phyloP scores from a whole-genome alignment of 1,139 yeast genomes.

The Zhuliangozyma blackwelliae region DNA sequence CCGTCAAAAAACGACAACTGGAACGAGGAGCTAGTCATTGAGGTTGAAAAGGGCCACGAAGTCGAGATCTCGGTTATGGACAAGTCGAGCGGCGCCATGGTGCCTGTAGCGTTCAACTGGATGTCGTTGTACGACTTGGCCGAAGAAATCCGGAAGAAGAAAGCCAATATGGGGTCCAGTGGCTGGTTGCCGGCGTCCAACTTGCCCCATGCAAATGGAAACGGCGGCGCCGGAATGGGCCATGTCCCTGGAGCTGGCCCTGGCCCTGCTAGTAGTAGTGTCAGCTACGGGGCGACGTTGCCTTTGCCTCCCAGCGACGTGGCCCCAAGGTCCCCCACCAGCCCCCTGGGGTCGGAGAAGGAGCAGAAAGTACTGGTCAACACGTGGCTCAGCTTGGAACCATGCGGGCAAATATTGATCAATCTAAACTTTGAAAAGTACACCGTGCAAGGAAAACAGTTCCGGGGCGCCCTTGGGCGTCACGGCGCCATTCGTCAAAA shows the following conservation, averaged over 20 bases:
- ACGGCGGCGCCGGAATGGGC: not conserved
- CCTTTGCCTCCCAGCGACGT: conserved; percentile 4
- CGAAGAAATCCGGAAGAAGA: conserved; percentile 89
- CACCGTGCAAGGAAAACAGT: conserved; percentile 49
- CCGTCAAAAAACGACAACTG: conserved; percentile 76
- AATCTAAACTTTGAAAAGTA: conserved; percentile 75
- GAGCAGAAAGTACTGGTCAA: conserved; percentile 39
- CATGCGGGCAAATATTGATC: conserved; percentile 83
- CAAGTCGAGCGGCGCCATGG: conserved; percentile 48
- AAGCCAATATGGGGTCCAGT: conserved; percentile 66
- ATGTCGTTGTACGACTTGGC: conserved; percentile 83
- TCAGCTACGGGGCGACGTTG: conserved; percentile 5
- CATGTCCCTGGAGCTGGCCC: conserved; percentile 2
- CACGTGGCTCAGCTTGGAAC: conserved; percentile 92
- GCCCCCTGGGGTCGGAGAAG: conserved; percentile 12
- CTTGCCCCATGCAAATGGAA: conserved; percentile 25
- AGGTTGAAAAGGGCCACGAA: conserved; percentile 88
- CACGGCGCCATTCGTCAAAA: conserved; percentile 97
- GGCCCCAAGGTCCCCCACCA: conserved; percentile 2
- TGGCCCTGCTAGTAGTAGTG: no score
- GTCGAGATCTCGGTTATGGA: conserved; percentile 85
- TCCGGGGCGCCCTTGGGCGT: conserved; percentile 81
- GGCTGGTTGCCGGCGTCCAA: conserved; percentile 89
- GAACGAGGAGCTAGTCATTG: conserved; percentile 77
- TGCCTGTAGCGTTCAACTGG: conserved; percentile 96